Base-by-base conservation (phyloP, 768 basidiomycete genomes). In the Boletus rubropictus region DNA sequence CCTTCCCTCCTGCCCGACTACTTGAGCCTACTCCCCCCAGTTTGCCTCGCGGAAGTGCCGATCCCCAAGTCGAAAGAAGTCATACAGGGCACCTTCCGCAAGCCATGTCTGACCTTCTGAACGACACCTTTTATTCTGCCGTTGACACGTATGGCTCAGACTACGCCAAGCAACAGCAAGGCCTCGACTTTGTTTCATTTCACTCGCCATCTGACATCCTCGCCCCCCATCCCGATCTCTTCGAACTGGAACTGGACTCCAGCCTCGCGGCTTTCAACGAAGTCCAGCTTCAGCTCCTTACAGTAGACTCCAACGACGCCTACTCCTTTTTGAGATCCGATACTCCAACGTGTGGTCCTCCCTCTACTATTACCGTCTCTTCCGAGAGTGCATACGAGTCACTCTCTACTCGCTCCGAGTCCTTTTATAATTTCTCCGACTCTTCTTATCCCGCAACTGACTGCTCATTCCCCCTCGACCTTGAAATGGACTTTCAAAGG, bases 161-260 rank as follows among this genome's bases (percentile, higher is more conserved):
- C 50, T 68, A 64, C 66, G 53, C 62, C 54, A 69, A 69, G 64
- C 67, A 67, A 39, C 63, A 55, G 54, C 65, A 76, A 60, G 70
- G 70, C 68, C 71, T 79, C 64, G 79, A 80, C 67, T 83, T 84
- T 72, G 74, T 79, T 69, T 82, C 81, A 63, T 82, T 83, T 69
- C 78, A 80, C 59, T 74, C 78, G 52, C 76, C 80, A 55, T 72
- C 78, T 49, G 86, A 87, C 69, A 77, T 86, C 68, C 73, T 81
- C 58, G 85, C 84, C 44, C 86, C 87, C 36, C 79, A 84, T 61
- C 84, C 86, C 51, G 87, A 89, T 73, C 75, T 81, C 53, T 90
- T 91, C 71, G 89, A 90, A 64, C 77, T 78, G 42, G 89, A 91
- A 69, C 77, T 91, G 59, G 88, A 89, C 68, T 73, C 72, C 28